Conservation (phyloP, 1,284 basidiomycete genomes). For the Cutaneotrichosporon cavernicola region DNA sequence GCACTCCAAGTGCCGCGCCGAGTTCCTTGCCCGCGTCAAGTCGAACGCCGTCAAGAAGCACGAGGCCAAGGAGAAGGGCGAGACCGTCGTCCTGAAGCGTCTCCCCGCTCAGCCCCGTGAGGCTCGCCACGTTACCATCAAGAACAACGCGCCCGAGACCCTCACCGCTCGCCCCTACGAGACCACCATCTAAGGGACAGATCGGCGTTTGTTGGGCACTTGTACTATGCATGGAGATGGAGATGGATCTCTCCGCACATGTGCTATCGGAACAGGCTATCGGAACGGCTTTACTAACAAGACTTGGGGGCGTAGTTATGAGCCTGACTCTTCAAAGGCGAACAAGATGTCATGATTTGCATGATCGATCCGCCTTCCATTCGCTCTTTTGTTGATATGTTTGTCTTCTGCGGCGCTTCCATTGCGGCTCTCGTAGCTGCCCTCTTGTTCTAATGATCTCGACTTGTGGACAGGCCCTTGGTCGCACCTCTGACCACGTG, state of each 20-base stretch:
- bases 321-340: too few relatives aligned
- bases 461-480: too few relatives aligned
- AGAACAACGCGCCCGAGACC: slow-evolving; percentile 85
- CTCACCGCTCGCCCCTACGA: slow-evolving; percentile 79
- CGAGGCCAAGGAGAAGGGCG: slow-evolving; percentile 87
- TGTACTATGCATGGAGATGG: slow-evolving; percentile 43
- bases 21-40: slow-evolving; percentile 97
- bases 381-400: too few relatives aligned
- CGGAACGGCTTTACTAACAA: background rate
- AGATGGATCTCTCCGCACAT: slow-evolving; percentile 39
- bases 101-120: slow-evolving; percentile 80
- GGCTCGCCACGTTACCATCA: slow-evolving; percentile 70
- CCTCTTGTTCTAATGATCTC: too few relatives aligned
- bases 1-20: slow-evolving; percentile 98
- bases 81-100: slow-evolving; percentile 82
- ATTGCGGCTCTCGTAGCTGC: too few relatives aligned
- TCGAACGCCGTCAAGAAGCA: slow-evolving; percentile 81
- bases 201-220: slow-evolving; percentile 27
- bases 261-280: background rate
- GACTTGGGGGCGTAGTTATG: background rate
- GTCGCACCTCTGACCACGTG: too few relatives aligned
- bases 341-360: too few relatives aligned
- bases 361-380: too few relatives aligned
- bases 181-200: slow-evolving; percentile 52
- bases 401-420: too few relatives aligned